Percentiles rank a stretch among this genome's conserved stretches.
These are phyloP conservation scores for Xylariaceae sp. DNA, from an alignment of 2,329 filamentous ascomycete species.

Conservation along the genomic window DNA sequence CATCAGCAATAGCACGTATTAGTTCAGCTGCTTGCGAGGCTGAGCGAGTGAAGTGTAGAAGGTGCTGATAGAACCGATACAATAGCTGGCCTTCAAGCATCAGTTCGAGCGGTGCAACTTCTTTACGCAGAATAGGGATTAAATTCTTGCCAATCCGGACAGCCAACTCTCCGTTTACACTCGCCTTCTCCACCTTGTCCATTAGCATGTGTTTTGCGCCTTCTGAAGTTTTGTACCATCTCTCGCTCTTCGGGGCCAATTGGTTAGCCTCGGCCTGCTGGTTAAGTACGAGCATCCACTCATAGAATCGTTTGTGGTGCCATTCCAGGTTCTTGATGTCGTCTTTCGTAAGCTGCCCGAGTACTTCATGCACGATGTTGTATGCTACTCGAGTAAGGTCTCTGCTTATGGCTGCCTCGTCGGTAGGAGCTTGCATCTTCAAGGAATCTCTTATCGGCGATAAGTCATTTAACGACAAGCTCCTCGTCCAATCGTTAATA, in stretches of 20 bases:
- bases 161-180: constrained; percentile 11
- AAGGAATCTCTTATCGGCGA: not conserved
- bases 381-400: constrained; percentile 12
- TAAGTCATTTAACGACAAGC: not conserved
- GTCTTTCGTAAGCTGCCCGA: constrained; percentile 1
- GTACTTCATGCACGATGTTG: constrained; percentile 12
- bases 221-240: constrained; percentile 7
- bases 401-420: not conserved
- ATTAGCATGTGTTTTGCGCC: constrained; percentile 14
- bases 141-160: constrained; percentile 17
- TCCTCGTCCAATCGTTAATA: constrained; percentile 11
- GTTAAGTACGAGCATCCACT: constrained; percentile 10
- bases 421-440: not conserved
- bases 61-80: constrained; percentile 8
- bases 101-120: constrained; percentile 11
- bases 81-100: constrained; percentile 14
- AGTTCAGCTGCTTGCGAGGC: constrained; percentile 4
- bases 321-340: constrained; percentile 13
- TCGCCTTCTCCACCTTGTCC: constrained; percentile 10
- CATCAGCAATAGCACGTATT: constrained; percentile 20
- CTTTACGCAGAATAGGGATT: constrained; percentile 11
- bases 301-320: constrained; percentile 17
- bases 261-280: constrained; percentile 4
- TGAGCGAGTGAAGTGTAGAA: not conserved
- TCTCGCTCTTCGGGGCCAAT: constrained; percentile 7